phyloP scores from a whole-genome alignment of 306 rosid genomes.

The Lablab purpureus region DNA sequence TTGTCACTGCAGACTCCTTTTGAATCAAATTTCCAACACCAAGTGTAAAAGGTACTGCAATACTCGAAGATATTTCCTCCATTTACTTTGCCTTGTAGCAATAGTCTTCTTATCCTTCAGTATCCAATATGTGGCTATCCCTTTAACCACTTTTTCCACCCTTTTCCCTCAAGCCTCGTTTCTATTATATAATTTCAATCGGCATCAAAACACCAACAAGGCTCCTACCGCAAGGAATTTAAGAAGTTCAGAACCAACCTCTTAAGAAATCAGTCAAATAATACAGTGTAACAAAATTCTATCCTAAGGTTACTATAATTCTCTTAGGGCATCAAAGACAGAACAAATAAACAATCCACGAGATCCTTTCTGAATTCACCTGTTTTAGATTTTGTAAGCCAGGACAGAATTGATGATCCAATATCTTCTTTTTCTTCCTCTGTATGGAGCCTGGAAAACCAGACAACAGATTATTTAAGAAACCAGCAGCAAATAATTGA shows the following conservation, averaged over 20 bases:
- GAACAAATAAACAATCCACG: constrained; percentile 25
- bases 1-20: constrained; percentile 66
- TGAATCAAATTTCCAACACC: constrained; percentile 68
- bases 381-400: constrained; percentile 40
- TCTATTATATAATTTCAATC: constrained; percentile 50
- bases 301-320: not conserved
- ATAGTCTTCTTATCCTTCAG: constrained; percentile 41
- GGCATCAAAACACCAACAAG: constrained; percentile 43
- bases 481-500: constrained; percentile 37
- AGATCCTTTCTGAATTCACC: constrained; percentile 47
- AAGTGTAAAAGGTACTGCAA: constrained; percentile 73
- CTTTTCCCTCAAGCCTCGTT: constrained; percentile 48
- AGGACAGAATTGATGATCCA: constrained; percentile 33
- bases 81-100: constrained; percentile 59
- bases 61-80: constrained; percentile 70
- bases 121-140: constrained; percentile 43
- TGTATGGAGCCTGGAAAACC: constrained; percentile 48
- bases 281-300: constrained; percentile 39
- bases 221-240: constrained; percentile 45
- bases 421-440: constrained; percentile 43
- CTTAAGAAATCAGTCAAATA: constrained; percentile 38
- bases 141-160: constrained; percentile 35
- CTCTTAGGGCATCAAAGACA: constrained; percentile 33
- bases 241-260: constrained; percentile 38
- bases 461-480: constrained; percentile 41